These are phyloP conservation scores for Hortiboletus rubellus DNA, from an alignment of 1,284 basidiomycete genomes.

Conservation along the genomic window DNA sequence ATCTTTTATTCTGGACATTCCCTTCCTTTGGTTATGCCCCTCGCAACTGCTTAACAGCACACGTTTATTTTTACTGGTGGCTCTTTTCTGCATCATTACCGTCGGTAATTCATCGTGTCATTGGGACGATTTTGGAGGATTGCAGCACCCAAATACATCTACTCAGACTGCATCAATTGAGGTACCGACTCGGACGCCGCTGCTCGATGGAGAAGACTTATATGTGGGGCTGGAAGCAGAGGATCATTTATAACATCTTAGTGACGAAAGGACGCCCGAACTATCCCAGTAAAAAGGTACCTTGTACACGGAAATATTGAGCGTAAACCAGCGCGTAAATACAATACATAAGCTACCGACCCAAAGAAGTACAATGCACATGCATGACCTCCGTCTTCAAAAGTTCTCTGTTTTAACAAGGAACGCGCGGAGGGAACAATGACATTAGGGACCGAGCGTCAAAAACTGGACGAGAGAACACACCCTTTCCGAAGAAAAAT, in stretches of 20 bases:
- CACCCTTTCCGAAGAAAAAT: constrained; percentile 88
- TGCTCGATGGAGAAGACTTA: background rate
- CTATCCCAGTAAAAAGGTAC: background rate
- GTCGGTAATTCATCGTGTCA: background rate
- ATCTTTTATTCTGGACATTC: background rate
- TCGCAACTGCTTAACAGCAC: background rate
- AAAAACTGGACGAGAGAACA: constrained; percentile 12
- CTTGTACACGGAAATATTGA: background rate
- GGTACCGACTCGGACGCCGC: too few relatives aligned
- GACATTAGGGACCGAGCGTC: background rate
- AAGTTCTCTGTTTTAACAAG: constrained; percentile 27
- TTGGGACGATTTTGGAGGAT: background rate
- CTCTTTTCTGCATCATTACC: constrained; percentile 3
- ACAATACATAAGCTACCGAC: background rate
- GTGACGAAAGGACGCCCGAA: background rate
- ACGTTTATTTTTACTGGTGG: constrained; percentile 1
- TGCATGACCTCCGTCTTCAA: constrained; percentile 2
- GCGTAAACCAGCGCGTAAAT: constrained; percentile 6
- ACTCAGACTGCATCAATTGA: background rate
- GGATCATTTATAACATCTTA: background rate
- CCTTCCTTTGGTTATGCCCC: background rate
- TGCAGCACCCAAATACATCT: background rate
- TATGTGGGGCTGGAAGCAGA: background rate
- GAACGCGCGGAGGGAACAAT: background rate
- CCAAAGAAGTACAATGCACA: background rate